A percentile compares a stretch with the other conserved stretches of the same genome.
Evolutionary conservation across 2,329 filamentous ascomycete species (phyloP).

Genomic region (Epichloe bromicola): DNA sequence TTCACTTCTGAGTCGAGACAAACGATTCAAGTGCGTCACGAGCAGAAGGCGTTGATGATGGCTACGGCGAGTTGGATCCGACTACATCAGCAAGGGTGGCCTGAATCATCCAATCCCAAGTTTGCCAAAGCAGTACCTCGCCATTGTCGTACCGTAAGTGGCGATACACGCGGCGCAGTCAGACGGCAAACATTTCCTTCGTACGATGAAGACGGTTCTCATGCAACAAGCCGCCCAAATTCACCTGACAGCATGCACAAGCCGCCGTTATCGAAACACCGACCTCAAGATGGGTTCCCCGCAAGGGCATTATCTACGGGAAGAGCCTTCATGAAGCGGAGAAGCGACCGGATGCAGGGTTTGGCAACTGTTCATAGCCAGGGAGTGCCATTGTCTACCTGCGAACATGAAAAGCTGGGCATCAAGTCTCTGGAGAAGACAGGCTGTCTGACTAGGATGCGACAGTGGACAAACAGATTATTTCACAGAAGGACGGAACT

Average conservation of each 20-base stretch:
- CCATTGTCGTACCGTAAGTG: constrained; percentile 13
- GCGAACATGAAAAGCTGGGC: neutral
- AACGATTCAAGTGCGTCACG: constrained; percentile 18
- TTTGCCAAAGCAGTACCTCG: constrained; percentile 12
- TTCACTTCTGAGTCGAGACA: constrained; percentile 16
- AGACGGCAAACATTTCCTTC: constrained; percentile 8
- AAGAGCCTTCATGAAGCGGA: constrained; percentile 14
- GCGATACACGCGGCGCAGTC: neutral
- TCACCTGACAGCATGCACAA: neutral
- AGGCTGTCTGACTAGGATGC: constrained; percentile 2
- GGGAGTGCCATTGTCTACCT: neutral
- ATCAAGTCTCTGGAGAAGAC: neutral
- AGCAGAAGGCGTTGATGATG: constrained; percentile 24
- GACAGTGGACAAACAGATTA: constrained; percentile 9
- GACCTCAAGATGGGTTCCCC: constrained; percentile 4
- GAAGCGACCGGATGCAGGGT: constrained; percentile 7
- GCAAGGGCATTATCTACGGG: constrained; percentile 14
- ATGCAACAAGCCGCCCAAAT: constrained; percentile 1
- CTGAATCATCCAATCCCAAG: constrained; percentile 18
- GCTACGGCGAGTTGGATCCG: constrained; percentile 26
- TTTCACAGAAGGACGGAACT: constrained; percentile 3
- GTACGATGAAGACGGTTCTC: constrained; percentile 4
- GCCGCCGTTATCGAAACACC: neutral
- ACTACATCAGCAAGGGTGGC: constrained; percentile 23
- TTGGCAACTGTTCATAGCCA: constrained; percentile 1